Evolutionary conservation across 2,329 filamentous ascomycete genomes (phyloP).

Genomic region (Scedosporium minutisporum): DNA sequence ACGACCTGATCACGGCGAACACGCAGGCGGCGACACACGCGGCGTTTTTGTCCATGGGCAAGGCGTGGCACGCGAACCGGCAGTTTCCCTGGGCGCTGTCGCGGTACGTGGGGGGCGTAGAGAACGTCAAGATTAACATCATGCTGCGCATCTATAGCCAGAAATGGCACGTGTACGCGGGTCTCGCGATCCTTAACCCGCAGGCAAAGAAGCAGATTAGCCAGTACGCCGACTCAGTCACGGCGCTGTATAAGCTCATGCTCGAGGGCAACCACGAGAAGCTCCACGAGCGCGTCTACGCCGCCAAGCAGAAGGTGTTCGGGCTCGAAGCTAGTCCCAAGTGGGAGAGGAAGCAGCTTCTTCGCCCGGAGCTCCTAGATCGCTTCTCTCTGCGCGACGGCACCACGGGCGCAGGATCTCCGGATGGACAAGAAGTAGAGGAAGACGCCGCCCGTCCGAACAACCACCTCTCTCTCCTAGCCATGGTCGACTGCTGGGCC

Average conservation of each 20-base stretch:
- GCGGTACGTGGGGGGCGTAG: constrained; percentile 94
- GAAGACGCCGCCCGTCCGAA: constrained; percentile 56
- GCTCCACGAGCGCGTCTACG: constrained; percentile 60
- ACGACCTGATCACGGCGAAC: constrained; percentile 96
- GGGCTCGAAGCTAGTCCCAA: constrained; percentile 55
- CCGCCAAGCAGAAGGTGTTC: constrained; percentile 60
- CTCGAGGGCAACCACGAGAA: constrained; percentile 72
- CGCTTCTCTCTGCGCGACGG: constrained; percentile 71
- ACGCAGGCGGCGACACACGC: constrained; percentile 97
- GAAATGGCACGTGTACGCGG: constrained; percentile 99
- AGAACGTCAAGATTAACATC: constrained; percentile 99
- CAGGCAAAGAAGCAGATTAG: constrained; percentile 85
- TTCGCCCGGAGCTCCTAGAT: constrained; percentile 79
- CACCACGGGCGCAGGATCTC: constrained; percentile 20
- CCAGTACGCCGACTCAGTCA: constrained; percentile 87
- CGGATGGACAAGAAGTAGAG: constrained; percentile 27
- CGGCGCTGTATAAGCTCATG: constrained; percentile 95
- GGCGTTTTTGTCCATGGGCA: constrained; percentile 94
- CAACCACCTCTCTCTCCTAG: constrained; percentile 85
- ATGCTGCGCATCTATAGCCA: constrained; percentile 95
- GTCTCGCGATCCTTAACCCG: constrained; percentile 92
- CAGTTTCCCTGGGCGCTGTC: constrained; percentile 96
- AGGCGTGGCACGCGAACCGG: constrained; percentile 88
- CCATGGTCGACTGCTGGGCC: constrained; percentile 98
- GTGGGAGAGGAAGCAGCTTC: constrained; percentile 55